phyloP scores from a whole-genome alignment of 805 yeast genomes.

The Candida dajiaensis region DNA sequence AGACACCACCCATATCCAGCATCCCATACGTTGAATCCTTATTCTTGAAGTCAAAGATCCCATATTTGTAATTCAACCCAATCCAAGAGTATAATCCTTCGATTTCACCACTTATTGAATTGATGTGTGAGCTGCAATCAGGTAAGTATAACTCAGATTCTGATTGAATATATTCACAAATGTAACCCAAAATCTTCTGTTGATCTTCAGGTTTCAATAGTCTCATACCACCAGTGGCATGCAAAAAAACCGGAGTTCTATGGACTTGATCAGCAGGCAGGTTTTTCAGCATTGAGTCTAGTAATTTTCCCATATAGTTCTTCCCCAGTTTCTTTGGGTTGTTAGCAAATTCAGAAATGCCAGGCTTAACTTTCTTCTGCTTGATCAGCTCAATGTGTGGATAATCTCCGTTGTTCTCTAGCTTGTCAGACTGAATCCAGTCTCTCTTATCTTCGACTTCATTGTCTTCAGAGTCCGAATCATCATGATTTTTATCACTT shows the following conservation, averaged over 20 bases:
- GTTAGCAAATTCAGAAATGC: slow-evolving; percentile 44
- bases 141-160: slow-evolving; percentile 51
- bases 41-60: slow-evolving; percentile 32
- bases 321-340: slow-evolving; percentile 46
- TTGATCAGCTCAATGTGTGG: slow-evolving; percentile 15
- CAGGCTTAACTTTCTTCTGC: slow-evolving; percentile 38
- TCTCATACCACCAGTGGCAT: slow-evolving; percentile 69
- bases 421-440: slow-evolving; percentile 4
- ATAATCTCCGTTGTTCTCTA: not conserved
- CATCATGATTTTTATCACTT: slow-evolving; percentile 1
- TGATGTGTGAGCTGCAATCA: slow-evolving; percentile 54
- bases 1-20: slow-evolving; percentile 99
- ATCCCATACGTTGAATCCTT: slow-evolving; percentile 52
- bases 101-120: slow-evolving; percentile 55
- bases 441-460: slow-evolving; percentile 6
- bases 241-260: slow-evolving; percentile 63
- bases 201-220: slow-evolving; percentile 48
- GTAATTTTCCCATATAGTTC: slow-evolving; percentile 43
- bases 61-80: slow-evolving; percentile 50
- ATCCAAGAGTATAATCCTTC: slow-evolving; percentile 70
- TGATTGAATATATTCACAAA: slow-evolving; percentile 43
- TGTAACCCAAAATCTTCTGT: slow-evolving; percentile 35
- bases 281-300: slow-evolving; percentile 40
- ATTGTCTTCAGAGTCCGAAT: slow-evolving; percentile 1
- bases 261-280: slow-evolving; percentile 56